Evolutionary conservation across 1,284 basidiomycete species (phyloP).

Genomic region (Irpex lacteus): DNA sequence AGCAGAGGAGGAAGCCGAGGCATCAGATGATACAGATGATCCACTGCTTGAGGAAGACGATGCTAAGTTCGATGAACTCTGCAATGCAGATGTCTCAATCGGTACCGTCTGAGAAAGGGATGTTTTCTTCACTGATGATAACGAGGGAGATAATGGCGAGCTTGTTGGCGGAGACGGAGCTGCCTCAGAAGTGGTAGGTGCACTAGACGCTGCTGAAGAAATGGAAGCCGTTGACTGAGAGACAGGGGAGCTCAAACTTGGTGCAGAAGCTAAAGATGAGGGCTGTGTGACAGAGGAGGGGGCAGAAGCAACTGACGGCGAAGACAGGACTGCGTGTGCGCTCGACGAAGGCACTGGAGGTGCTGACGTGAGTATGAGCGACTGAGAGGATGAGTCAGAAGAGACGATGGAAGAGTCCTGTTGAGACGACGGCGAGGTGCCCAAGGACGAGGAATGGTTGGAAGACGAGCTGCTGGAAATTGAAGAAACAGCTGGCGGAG

Average conservation of each 20-base stretch:
- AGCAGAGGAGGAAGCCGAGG: not conserved
- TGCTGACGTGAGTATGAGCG: not conserved
- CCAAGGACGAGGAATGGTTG: not conserved
- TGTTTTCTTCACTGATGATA: not conserved
- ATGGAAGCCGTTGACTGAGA: not conserved
- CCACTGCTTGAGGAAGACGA: constrained; percentile 1
- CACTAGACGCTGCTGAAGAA: not conserved
- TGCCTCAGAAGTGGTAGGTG: not conserved
- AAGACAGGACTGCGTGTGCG: not conserved
- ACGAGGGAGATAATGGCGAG: not conserved
- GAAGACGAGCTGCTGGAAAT: not conserved
- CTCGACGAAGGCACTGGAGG: not conserved
- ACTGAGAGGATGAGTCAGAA: no score
- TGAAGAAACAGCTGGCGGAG: not conserved
- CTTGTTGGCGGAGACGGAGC: not conserved
- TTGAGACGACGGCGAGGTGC: not conserved
- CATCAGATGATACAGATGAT: not conserved
- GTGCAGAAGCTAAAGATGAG: not conserved
- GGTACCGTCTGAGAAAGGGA: not conserved
- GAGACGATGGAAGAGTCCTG: no score
- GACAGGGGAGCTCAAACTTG: not conserved
- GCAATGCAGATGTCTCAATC: not conserved
- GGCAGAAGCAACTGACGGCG: not conserved
- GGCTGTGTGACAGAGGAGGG: not conserved
- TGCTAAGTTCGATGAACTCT: not conserved